Evolutionary conservation across 2,329 filamentous ascomycete species (phyloP), one percentile per base, ranked within the genome.

Genomic region (Hypoxylon sp.): DNA sequence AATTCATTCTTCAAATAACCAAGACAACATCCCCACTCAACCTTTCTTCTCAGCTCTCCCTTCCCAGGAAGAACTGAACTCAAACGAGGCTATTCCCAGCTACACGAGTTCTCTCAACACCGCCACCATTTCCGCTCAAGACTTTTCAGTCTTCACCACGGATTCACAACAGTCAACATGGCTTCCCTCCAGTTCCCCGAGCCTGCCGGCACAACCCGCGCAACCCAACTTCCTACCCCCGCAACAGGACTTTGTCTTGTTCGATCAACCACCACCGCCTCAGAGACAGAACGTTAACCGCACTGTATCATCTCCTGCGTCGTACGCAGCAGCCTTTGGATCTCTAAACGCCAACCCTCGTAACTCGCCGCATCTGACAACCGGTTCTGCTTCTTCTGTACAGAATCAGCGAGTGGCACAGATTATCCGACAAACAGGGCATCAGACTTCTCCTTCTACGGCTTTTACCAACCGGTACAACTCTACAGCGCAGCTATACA

Each of bases 141-240:
- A 90, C 88, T 88, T 86, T 75, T 78, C 85, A 88, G 89, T 92
- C 90, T 90, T 91, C 90, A 93, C 86, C 87, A 94, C 91, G 91
- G 91, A 91, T 92, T 87, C 89, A 81, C 79, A 82, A 80, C 85
- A 86, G 83, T 88, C 89, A 93, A 76, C 86, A 94, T 94, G 92
- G 92, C 91, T 86, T 89, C 87, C 90, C 86, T 89, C 89, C 84
- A 88, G 83, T 84, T 83, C 85, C 77, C 76, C 84, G 80, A 87
- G 83, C 85, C 86, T 84, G 86, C 87, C 87, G 88, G 88, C 87
- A 83, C 75, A 82, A 82, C 80, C 87, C 83, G 85, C 85, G 83
- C 87, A 87, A 83, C 80, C 77, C 82, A 78, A 76, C 80, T 81
- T 80, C 83, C 80, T 79, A 79, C 82, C 84, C 74, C 84, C 81